Evolutionary conservation across 2,329 filamentous ascomycete genomes (phyloP), one percentile per base, ranked within the genome.

Genomic region (Aureobasidium sp.): DNA sequence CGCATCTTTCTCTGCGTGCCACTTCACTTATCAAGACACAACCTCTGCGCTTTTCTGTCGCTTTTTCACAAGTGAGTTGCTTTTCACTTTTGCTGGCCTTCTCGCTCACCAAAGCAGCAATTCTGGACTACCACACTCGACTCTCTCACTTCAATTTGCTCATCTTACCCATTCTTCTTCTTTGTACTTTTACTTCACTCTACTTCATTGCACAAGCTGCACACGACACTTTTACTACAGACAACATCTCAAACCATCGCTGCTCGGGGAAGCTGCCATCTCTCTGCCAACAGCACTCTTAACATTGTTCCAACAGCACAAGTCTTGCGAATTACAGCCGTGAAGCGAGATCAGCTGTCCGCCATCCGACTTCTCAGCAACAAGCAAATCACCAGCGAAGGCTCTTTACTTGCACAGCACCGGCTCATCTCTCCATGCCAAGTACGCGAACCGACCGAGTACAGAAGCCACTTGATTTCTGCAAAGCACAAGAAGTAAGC

Each of bases 301-400:
- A 8, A 26, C 34, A 32, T 46, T 24, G 46, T 27, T 13, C 34
- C 57, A 48, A 20, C 26, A 41, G n/a, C 47, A 60, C 57, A 48
- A 10, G 17, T 60, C 44, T 51, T 17, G 26, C 32, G 34, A 43
- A 60, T 51, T 60, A 34, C 57, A 60, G 55, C 57, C 57, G n/a
- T 51, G 10, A 59, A 39, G 43, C 8, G 57, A 46, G 57, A 60
- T 60, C 57, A 60, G 48, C 36, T 47, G 36, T 51, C 27, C 46
- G 24, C 41, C 27, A 46, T 29, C 15, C 29, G 39, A 17, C 29
- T 32, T 59, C 34, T 43, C 57, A 60, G 26, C 26, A 48, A 26
- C 55, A 47, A 50, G 6, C 29, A 17, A 34, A 50, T 36, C 15
- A 51, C 57, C 57, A 60, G 57, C 57, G 57, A 46, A 12, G n/a